phyloP scores from a whole-genome alignment of 305 asterid species.

The Solanum hybrid region DNA sequence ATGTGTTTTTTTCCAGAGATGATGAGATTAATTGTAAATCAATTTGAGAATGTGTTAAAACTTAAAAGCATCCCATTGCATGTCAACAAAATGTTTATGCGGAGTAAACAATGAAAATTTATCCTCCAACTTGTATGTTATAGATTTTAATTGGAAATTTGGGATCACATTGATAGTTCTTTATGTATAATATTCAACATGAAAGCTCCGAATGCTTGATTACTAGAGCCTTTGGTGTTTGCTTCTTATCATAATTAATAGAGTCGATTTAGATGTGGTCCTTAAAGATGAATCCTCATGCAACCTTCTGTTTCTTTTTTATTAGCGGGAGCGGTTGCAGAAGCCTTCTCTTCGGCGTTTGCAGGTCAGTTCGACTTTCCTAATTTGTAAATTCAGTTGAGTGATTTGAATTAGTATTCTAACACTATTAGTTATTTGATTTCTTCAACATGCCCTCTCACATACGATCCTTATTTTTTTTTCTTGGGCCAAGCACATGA shows the following conservation, averaged over 20 bases:
- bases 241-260: background rate
- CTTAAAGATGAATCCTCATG: slow-evolving; percentile 11
- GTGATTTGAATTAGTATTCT: background rate
- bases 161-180: background rate
- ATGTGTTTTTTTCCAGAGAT: background rate
- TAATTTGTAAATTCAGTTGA: slow-evolving; percentile 2
- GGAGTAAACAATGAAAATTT: background rate
- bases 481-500: background rate
- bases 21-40: background rate
- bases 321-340: slow-evolving; percentile 88
- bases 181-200: background rate
- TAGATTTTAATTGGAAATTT: background rate
- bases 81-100: background rate
- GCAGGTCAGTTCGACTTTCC: slow-evolving; percentile 54
- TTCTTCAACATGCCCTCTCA: background rate
- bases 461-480: background rate
- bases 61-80: background rate
- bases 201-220: background rate
- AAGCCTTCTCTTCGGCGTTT: slow-evolving; percentile 89
- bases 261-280: background rate
- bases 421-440: background rate
- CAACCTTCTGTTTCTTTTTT: slow-evolving; percentile 16
- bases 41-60: background rate
- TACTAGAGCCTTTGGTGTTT: background rate
- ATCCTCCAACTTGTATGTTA: background rate